Conservation (phyloP, 2,329 filamentous ascomycete genomes). For the Dactylellina cionopaga region DNA sequence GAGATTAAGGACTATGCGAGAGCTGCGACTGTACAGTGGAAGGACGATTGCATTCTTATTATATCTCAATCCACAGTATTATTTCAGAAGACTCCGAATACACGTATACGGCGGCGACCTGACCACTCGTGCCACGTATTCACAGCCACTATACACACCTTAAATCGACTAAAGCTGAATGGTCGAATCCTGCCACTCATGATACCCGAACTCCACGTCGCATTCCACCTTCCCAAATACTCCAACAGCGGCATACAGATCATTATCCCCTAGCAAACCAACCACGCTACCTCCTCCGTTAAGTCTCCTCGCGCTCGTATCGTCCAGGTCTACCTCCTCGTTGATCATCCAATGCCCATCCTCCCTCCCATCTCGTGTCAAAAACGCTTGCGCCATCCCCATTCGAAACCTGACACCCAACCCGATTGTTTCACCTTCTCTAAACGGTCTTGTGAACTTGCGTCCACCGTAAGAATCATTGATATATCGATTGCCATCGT, state of each 20-base stretch:
- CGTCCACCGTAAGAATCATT: slow-evolving; percentile 79
- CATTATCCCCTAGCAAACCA: slow-evolving; percentile 76
- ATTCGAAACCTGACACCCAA: slow-evolving; percentile 72
- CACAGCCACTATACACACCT: neutral
- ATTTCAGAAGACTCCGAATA: neutral
- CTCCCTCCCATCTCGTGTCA: slow-evolving; percentile 73
- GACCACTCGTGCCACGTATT: too few species aligned
- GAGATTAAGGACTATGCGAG: neutral
- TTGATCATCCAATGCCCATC: slow-evolving; percentile 75
- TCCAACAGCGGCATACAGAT: slow-evolving; percentile 76
- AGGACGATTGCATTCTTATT: too few species aligned
- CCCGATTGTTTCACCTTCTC: slow-evolving; percentile 73
- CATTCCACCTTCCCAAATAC: slow-evolving; percentile 67
- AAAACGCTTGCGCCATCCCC: slow-evolving; percentile 68
- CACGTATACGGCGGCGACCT: too few species aligned
- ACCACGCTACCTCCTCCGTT: slow-evolving; percentile 59
- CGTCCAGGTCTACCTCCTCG: slow-evolving; percentile 73
- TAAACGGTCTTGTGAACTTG: slow-evolving; percentile 73
- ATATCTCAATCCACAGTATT: too few species aligned
- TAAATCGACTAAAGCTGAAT: slow-evolving; percentile 14
- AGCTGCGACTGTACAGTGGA: too few species aligned
- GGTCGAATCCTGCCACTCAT: slow-evolving; percentile 49
- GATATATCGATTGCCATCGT: slow-evolving; percentile 79
- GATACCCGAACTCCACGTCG: slow-evolving; percentile 69
- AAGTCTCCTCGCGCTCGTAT: slow-evolving; percentile 17